phyloP scores from a whole-genome alignment of 1,284 basidiomycete genomes.

The Singerocomus rubriflavus region DNA sequence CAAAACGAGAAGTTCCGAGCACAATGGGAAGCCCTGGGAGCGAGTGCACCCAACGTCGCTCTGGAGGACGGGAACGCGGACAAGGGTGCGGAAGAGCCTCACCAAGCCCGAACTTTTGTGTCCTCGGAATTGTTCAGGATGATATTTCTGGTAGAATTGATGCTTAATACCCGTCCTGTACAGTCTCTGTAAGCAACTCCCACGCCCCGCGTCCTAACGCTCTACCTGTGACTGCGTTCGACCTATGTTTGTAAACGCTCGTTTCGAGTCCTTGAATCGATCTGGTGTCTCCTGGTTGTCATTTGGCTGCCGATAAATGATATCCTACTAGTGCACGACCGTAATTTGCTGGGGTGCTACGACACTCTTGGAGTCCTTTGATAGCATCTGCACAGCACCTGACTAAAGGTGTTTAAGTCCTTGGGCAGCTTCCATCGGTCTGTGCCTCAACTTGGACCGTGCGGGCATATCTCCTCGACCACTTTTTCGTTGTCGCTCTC shows the following conservation, averaged over 20 bases:
- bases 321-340: too few relatives aligned
- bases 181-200: conserved; percentile 26
- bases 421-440: too few relatives aligned
- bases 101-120: conserved; percentile 85
- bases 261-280: neutral
- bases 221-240: neutral
- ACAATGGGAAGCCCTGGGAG: conserved; percentile 34
- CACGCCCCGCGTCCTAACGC: too few relatives aligned
- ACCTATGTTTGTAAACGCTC: neutral
- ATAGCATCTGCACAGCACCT: too few relatives aligned
- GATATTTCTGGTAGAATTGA: neutral
- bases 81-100: conserved; percentile 75
- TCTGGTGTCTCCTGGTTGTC: neutral
- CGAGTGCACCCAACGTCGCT: conserved; percentile 43
- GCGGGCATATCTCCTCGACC: too few relatives aligned
- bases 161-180: conserved; percentile 12
- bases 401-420: too few relatives aligned
- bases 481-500: too few relatives aligned
- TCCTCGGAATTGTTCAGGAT: conserved; percentile 66
- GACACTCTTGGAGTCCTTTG: too few relatives aligned
- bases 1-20: conserved; percentile 37
- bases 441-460: too few relatives aligned
- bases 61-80: conserved; percentile 89
- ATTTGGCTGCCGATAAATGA: too few relatives aligned
- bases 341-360: too few relatives aligned